Base-by-base conservation (phyloP, 768 basidiomycete genomes). In the Lepiota brunneoincarnata region DNA sequence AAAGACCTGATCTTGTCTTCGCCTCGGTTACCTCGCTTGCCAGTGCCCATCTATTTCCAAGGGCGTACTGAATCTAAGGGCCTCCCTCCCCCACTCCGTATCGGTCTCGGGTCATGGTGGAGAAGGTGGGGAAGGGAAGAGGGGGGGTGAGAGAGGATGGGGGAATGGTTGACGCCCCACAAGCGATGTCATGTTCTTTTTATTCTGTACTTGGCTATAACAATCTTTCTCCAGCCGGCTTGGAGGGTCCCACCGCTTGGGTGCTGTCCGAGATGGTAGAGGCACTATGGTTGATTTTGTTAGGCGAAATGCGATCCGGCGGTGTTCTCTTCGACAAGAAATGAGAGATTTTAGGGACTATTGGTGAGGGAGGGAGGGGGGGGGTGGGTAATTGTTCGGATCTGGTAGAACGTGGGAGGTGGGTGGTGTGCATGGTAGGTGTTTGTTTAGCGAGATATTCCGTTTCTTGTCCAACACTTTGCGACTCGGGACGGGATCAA, bases 21-120 rank as follows among this genome's bases (percentile, higher is more conserved):
- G 9, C 44, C 52, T 54, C 52, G 52, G 52, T 20, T 54, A 54
- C 37, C 52, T 47, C 44, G 43, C 44, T 54, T 44, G 14, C 39
- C 24, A 20, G 11, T 28, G 37, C 21, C 24, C 36, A 46, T 39
- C 44, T 52, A 31, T 31, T 31, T 31, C 31, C 42, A 12, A 26
- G 51, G 44, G 24, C 35, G 51, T 37, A 37, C 31, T 39, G 52
- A 38, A 38, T 15, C 20, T 38, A 28, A 46, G 52, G 44, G 37
- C 35, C 14, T 53, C 43, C 7, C 11, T 9, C 31, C 11, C 23
- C 43, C 43, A 26, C 43, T 54, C 52, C 52, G 52, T 46, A 39
- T 54, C 52, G 52, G 52, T 39, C 38, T 24, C 36, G 15, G 17
- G 20, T 5, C 21, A 37, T 44, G 21, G 26, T 38, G 20, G 36